These are phyloP conservation scores for Heritiera littoralis DNA, from an alignment of 345 rosid species.

Conservation along the genomic window DNA sequence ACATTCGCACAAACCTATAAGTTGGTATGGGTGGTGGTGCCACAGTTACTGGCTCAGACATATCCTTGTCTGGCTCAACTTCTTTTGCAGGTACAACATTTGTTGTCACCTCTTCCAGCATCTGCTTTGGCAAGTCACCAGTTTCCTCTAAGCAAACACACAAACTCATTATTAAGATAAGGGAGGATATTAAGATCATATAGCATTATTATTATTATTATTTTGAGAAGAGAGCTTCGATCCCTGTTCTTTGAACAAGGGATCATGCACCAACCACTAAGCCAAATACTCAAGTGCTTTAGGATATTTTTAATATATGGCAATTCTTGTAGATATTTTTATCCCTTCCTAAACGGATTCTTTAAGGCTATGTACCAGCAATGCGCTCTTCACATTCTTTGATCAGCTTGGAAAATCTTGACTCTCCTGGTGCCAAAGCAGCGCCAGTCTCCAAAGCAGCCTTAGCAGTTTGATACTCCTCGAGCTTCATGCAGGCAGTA, in stretches of 20 bases:
- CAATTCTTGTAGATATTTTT: neutral
- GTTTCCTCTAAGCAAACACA: constrained; percentile 39
- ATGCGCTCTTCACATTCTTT: constrained; percentile 65
- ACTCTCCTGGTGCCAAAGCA: constrained; percentile 52
- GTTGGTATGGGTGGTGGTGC: constrained; percentile 41
- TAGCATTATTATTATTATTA: too few relatives aligned
- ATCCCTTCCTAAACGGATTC: neutral
- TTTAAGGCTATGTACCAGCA: constrained; percentile 44
- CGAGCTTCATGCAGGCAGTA: constrained; percentile 84
- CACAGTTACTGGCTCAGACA: constrained; percentile 8
- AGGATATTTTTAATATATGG: neutral
- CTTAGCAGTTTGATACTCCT: constrained; percentile 84
- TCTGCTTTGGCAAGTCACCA: constrained; percentile 29
- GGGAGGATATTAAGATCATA: neutral
- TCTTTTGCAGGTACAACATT: constrained; percentile 18
- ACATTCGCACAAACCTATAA: constrained; percentile 43
- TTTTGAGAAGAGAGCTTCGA: neutral
- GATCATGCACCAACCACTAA: neutral
- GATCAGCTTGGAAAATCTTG: constrained; percentile 66
- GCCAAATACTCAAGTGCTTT: too few relatives aligned
- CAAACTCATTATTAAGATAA: constrained; percentile 6
- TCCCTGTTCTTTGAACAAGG: neutral
- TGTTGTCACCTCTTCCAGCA: constrained; percentile 18
- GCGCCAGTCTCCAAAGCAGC: constrained; percentile 74
- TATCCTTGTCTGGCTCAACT: constrained; percentile 21